Percentiles rank a stretch among this genome's conserved stretches.
Evolutionary conservation across 352 stramenopile genomes (phyloP).

Genomic region (Pythium rhizo-oryzae): DNA sequence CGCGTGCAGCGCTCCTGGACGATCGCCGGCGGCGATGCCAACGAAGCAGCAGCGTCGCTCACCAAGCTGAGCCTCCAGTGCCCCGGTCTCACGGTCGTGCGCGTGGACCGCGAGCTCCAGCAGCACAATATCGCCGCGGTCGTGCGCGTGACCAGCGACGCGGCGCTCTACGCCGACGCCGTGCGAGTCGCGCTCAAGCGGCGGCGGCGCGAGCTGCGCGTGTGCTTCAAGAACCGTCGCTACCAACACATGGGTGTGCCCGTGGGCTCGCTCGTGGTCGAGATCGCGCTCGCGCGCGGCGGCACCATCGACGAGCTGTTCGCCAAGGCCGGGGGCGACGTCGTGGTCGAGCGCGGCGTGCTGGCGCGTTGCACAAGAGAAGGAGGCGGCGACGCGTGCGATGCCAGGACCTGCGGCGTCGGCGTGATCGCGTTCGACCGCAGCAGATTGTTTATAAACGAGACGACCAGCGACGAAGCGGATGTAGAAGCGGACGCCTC

Average conservation of each 20-base stretch:
- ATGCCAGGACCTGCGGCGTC: neutral
- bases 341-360: constrained; percentile 1
- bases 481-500: neutral
- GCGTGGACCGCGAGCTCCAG: neutral
- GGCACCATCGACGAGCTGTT: neutral
- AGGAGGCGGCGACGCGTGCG: neutral
- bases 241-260: neutral
- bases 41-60: neutral
- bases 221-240: neutral
- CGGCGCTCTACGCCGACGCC: neutral
- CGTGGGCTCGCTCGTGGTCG: constrained; percentile 1
- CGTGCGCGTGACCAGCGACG: constrained; percentile 3
- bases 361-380: neutral
- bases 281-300: neutral
- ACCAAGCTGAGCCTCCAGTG: neutral
- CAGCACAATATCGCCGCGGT: neutral
- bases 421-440: neutral
- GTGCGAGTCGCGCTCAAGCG: neutral
- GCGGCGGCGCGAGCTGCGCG: neutral
- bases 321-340: neutral
- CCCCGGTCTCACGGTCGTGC: constrained; percentile 4
- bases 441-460: neutral
- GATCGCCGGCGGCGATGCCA: neutral
- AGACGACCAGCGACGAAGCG: neutral
- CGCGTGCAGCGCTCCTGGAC: neutral